phyloP scores from a whole-genome alignment of 768 basidiomycete species.

The Pulveroboletus frians region DNA sequence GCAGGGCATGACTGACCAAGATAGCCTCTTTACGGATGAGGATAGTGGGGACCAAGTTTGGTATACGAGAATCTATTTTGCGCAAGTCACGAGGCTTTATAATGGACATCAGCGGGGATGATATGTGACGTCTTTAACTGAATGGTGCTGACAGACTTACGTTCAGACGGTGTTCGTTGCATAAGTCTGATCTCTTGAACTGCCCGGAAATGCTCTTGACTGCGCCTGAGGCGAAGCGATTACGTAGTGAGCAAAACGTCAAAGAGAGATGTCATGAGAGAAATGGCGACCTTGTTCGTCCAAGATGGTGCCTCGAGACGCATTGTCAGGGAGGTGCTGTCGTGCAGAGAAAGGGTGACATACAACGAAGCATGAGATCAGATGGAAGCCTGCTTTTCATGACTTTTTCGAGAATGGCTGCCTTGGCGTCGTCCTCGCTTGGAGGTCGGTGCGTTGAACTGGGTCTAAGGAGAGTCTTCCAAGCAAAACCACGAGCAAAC shows the following conservation, averaged over 20 bases:
- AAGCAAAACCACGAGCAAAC: slow-evolving; percentile 12
- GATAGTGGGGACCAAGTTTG: slow-evolving; percentile 93
- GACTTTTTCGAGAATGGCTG: slow-evolving; percentile 75
- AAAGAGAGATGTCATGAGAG: slow-evolving; percentile 7
- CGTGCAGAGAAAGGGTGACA: slow-evolving; percentile 31
- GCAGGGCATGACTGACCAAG: slow-evolving; percentile 49
- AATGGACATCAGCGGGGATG: slow-evolving; percentile 22
- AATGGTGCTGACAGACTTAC: slow-evolving; percentile 45
- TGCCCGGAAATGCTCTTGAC: slow-evolving; percentile 85
- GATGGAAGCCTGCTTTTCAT: slow-evolving; percentile 85
- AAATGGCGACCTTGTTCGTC: slow-evolving; percentile 69
- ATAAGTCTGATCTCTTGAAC: slow-evolving; percentile 88
- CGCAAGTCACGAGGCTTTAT: slow-evolving; percentile 87
- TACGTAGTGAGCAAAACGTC: slow-evolving; percentile 20
- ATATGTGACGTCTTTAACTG: slow-evolving; percentile 14
- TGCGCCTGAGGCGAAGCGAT: slow-evolving; percentile 48
- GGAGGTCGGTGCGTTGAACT: slow-evolving; percentile 5
- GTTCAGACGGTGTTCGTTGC: slow-evolving; percentile 82
- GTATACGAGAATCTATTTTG: slow-evolving; percentile 92
- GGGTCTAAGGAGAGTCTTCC: slow-evolving; percentile 24
- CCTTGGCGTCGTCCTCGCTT: slow-evolving; percentile 65
- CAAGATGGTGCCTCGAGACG: slow-evolving; percentile 69
- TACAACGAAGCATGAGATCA: slow-evolving; percentile 88
- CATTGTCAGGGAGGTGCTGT: slow-evolving; percentile 13
- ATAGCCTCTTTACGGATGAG: slow-evolving; percentile 84